Evolutionary conservation across 345 rosid species (phyloP).

Genomic region (Isatis tinctoria): DNA sequence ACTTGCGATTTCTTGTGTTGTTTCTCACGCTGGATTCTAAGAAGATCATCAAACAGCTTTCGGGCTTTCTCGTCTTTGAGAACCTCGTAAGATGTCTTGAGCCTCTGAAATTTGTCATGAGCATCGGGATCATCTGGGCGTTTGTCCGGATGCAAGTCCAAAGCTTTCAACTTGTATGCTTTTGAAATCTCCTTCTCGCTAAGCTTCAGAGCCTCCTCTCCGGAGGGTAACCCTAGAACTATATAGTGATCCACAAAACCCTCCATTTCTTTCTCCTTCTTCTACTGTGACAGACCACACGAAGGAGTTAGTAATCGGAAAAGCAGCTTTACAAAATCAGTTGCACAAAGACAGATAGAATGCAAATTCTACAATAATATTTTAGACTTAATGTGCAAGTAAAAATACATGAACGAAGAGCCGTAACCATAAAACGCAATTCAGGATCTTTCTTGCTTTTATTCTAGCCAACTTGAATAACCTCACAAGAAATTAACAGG

Average conservation of each 20-base stretch:
- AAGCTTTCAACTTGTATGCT: slow-evolving; percentile 71
- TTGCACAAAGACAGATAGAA: neutral
- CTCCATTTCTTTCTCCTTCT: slow-evolving; percentile 34
- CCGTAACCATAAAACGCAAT: neutral
- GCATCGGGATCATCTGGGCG: slow-evolving; percentile 84
- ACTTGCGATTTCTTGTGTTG: slow-evolving; percentile 46
- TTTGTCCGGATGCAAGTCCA: slow-evolving; percentile 86
- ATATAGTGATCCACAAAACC: slow-evolving; percentile 66
- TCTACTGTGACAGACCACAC: neutral
- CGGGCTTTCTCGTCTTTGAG: slow-evolving; percentile 78
- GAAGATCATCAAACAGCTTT: slow-evolving; percentile 77
- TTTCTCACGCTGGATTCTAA: slow-evolving; percentile 66
- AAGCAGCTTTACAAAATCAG: neutral
- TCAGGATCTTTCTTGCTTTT: neutral
- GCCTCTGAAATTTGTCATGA: slow-evolving; percentile 66
- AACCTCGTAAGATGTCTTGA: slow-evolving; percentile 70
- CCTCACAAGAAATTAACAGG: neutral
- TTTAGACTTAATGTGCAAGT: too few species aligned
- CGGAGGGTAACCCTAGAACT: slow-evolving; percentile 77
- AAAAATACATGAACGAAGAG: neutral
- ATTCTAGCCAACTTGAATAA: neutral
- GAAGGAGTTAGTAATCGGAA: neutral
- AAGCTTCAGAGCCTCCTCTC: slow-evolving; percentile 78
- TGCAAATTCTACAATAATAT: too few species aligned
- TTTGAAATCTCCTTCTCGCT: slow-evolving; percentile 69